These are phyloP conservation scores for Lodderomyces orthopsilosis DNA, from an alignment of 1,139 yeast genomes.

Conservation along the genomic window DNA sequence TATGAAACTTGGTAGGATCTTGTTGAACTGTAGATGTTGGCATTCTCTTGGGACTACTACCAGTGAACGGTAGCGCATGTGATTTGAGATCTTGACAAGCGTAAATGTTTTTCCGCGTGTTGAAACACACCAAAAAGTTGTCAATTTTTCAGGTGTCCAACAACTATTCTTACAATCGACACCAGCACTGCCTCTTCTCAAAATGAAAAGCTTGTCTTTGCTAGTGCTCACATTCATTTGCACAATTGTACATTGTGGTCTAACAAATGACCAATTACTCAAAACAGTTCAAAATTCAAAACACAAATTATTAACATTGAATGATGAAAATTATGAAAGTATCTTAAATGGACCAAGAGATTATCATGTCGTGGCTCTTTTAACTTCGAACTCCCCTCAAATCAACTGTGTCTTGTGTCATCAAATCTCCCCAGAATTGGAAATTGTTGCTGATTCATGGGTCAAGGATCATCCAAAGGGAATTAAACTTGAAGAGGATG, in stretches of 20 bases:
- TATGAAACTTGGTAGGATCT: too few relatives aligned
- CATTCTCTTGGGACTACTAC: too few relatives aligned
- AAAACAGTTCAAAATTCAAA: constrained; percentile 20
- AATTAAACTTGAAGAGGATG: constrained; percentile 26
- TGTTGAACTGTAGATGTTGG: too few relatives aligned
- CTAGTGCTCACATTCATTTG: constrained; percentile 15
- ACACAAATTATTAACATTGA: constrained; percentile 35
- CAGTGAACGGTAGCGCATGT: background rate
- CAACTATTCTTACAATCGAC: background rate
- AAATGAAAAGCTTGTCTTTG: constrained; percentile 8
- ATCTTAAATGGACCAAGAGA: constrained; percentile 70
- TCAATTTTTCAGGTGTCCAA: background rate
- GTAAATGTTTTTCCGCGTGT: too few relatives aligned
- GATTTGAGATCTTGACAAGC: too few relatives aligned
- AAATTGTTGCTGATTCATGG: constrained; percentile 56
- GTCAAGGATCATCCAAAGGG: constrained; percentile 45
- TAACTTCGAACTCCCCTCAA: constrained; percentile 73
- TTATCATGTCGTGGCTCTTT: constrained; percentile 58
- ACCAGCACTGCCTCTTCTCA: background rate
- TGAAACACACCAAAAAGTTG: background rate
- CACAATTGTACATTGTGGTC: constrained; percentile 25
- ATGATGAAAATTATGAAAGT: constrained; percentile 58
- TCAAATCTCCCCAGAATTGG: constrained; percentile 66
- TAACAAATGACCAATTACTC: constrained; percentile 27
- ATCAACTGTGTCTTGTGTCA: constrained; percentile 78